Conservation (phyloP, 345 rosid species). For the Pistacia vera region DNA sequence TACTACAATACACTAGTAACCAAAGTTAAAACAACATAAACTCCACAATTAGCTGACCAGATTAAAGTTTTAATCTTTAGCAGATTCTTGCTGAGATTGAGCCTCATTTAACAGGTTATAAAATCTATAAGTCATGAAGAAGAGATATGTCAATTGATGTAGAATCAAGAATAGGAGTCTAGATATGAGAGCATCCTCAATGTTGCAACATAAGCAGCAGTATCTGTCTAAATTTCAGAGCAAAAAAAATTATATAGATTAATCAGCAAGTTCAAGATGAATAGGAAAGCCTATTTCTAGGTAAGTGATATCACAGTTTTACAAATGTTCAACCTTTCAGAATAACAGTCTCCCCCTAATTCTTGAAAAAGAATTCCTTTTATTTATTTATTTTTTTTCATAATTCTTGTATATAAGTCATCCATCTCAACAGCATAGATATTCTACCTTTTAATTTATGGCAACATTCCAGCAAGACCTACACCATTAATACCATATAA, state of each 20-base stretch:
- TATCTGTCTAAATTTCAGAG: conserved; percentile 48
- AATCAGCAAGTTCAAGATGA: neutral
- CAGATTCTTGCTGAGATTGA: conserved; percentile 2
- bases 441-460: neutral
- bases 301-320: too few species aligned
- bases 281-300: neutral
- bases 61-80: neutral
- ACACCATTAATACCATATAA: neutral
- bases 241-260: conserved; percentile 3
- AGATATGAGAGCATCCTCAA: too few species aligned
- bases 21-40: neutral
- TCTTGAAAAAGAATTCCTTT: neutral
- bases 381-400: neutral
- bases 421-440: neutral
- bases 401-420: neutral
- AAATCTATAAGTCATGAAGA: neutral
- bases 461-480: neutral
- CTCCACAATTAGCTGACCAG: neutral
- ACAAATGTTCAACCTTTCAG: too few species aligned
- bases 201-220: conserved; percentile 24
- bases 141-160: neutral
- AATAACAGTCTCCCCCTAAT: neutral
- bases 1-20: neutral
- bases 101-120: neutral
- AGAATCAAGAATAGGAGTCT: too few species aligned